Evolutionary conservation across 768 basidiomycete species (phyloP).

Genomic region (Crassisporium funariophilum): DNA sequence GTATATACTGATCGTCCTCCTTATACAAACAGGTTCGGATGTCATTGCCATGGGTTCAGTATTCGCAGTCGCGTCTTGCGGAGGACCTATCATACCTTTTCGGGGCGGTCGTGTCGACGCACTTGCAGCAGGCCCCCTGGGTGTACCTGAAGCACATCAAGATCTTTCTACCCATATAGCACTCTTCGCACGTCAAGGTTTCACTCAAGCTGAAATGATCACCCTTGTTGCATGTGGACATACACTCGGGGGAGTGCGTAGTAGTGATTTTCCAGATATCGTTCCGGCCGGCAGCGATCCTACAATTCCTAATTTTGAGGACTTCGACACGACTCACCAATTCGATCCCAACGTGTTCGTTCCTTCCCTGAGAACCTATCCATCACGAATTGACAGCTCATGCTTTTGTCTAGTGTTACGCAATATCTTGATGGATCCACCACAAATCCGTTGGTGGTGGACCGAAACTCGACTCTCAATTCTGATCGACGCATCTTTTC

Average conservation of each 20-base stretch:
- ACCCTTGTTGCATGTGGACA: constrained; percentile 48
- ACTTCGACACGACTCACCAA: constrained; percentile 35
- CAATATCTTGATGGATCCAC: too few relatives aligned
- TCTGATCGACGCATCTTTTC: too few relatives aligned
- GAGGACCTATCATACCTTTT: constrained; percentile 43
- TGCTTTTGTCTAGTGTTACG: too few relatives aligned
- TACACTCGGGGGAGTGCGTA: constrained; percentile 45
- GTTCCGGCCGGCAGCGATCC: constrained; percentile 28
- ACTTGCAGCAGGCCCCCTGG: constrained; percentile 34
- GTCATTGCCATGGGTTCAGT: constrained; percentile 41
- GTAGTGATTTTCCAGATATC: constrained; percentile 39
- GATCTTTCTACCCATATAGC: constrained; percentile 35
- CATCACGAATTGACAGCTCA: too few relatives aligned
- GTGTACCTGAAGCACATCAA: constrained; percentile 44
- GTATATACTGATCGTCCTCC: neutral
- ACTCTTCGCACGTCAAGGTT: constrained; percentile 41
- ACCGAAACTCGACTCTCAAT: too few relatives aligned
- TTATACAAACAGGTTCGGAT: constrained; percentile 46
- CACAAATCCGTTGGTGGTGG: too few relatives aligned
- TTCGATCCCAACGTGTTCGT: constrained; percentile 42
- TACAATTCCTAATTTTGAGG: constrained; percentile 19
- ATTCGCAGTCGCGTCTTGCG: constrained; percentile 40
- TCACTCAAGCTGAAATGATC: constrained; percentile 44
- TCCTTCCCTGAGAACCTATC: too few relatives aligned
- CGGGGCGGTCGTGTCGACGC: constrained; percentile 48